Evolutionary conservation across 2,329 filamentous ascomycete genomes (phyloP).

Genomic region (Penicillium vulpinum): DNA sequence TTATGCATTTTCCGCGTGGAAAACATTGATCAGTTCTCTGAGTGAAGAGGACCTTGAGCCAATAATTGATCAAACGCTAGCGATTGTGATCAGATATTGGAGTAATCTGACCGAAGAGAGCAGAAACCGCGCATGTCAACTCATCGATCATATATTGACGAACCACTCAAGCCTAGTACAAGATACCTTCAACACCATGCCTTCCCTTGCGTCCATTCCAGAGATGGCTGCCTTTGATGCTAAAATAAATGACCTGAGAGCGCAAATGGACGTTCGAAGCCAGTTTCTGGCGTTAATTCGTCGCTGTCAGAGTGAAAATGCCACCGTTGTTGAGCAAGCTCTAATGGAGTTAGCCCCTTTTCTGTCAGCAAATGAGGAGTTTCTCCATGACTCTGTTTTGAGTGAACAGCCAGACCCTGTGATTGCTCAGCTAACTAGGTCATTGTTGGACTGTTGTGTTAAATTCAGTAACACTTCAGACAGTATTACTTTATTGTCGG

Average conservation of each 20-base stretch:
- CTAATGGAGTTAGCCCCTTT: constrained; percentile 74
- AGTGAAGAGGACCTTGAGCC: constrained; percentile 75
- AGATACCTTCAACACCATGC: constrained; percentile 71
- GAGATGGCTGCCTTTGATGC: constrained; percentile 67
- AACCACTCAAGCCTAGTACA: constrained; percentile 62
- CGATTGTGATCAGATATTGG: constrained; percentile 84
- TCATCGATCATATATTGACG: constrained; percentile 67
- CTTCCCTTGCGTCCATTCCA: constrained; percentile 71
- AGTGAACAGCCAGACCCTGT: constrained; percentile 81
- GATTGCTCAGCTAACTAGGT: constrained; percentile 69
- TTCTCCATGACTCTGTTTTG: constrained; percentile 74
- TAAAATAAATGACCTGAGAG: constrained; percentile 65
- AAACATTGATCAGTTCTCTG: constrained; percentile 71
- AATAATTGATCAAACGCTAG: constrained; percentile 85
- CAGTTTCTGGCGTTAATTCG: constrained; percentile 70
- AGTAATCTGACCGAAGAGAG: constrained; percentile 61
- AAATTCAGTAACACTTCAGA: constrained; percentile 70
- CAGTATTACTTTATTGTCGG: constrained; percentile 71
- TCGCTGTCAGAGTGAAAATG: constrained; percentile 78
- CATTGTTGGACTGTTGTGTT: constrained; percentile 80
- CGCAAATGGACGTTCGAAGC: constrained; percentile 64
- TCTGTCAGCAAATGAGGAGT: constrained; percentile 70
- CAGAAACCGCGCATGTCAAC: constrained; percentile 58
- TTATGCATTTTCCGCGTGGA: constrained; percentile 81
- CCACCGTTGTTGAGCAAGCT: constrained; percentile 79